Base-by-base conservation (phyloP, 495 filamentous ascomycete genomes). In the Physcia stellaris region DNA sequence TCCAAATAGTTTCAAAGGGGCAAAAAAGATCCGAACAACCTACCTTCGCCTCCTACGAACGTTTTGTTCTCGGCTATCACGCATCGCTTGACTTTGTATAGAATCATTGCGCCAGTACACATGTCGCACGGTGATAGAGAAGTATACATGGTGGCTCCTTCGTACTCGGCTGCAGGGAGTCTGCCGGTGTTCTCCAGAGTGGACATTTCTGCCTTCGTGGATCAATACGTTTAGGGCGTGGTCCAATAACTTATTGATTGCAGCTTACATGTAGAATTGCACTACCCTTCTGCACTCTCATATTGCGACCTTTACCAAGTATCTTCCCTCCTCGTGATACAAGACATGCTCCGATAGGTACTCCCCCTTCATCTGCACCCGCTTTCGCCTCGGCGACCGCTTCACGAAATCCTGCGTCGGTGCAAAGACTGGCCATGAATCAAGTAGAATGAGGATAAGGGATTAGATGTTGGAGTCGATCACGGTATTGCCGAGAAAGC, bases 91-190 rank as follows among this genome's bases (percentile, higher is more conserved):
- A 93, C 72, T 48, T 80, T 80, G 62, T 86, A 90, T 39, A 87
- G 66, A 32, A 92, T 59, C 48, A 80, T 84, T 3, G 84, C 83
- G 18, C 83, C 83, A 11, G 83, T 79, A 66, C 82, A 88, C 83
- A 90, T 90, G 53, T 86, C 78, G 54, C 85, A 93, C 1, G 83
- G 85, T 11, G 83, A 87, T 4, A 92, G 62, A 2, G 85, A 88
- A 6, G 83, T 90, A 58, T 83, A 90, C 78, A 90, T 86, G 4
- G 84, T 90, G 29, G 75, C 65, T 29, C 80, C 79, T 47, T 66
- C 59, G 57, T 87, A 90, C 15, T 71, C 71, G 1, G 68, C 70
- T 10, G 78, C 80, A 26, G 79, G 74, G 27, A 86, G 69, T 37
- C 82, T 77, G 27, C 84, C 83, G 0, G 81, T 77, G 56, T 80